Evolutionary conservation across 169 alveolate species (phyloP).

Genomic region (Perkinsus chesapeaki): DNA sequence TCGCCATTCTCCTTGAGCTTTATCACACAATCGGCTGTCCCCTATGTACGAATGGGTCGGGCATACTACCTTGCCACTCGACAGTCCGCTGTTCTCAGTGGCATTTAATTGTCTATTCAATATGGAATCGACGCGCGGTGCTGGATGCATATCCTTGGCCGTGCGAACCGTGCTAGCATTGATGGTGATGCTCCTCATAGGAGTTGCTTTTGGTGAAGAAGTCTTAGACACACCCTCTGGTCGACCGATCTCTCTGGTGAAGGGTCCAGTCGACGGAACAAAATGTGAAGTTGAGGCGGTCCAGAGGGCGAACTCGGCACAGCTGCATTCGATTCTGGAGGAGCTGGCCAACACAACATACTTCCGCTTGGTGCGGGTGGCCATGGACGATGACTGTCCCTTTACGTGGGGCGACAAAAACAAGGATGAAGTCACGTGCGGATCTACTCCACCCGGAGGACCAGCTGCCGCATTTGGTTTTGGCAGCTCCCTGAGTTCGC

Average conservation of each 20-base stretch:
- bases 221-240: background rate
- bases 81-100: background rate
- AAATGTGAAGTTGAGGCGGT: slow-evolving; percentile 13
- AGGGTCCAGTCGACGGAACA: slow-evolving; percentile 5
- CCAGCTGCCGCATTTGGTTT: background rate
- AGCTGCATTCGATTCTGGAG: background rate
- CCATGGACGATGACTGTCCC: slow-evolving; percentile 2
- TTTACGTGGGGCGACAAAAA: background rate
- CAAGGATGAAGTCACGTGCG: background rate
- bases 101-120: background rate
- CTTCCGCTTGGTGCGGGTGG: slow-evolving; percentile 9
- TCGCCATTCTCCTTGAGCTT: background rate
- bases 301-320: slow-evolving; percentile 8
- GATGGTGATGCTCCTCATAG: background rate
- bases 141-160: background rate
- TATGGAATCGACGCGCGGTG: background rate
- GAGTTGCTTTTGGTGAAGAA: background rate
- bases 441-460: background rate
- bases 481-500: background rate
- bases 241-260: background rate
- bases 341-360: background rate
- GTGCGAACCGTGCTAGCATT: background rate
- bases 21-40: background rate
- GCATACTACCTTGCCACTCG: no score
- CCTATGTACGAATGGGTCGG: background rate